Evolutionary conservation across 345 rosid species (phyloP), one percentile per base, ranked within the genome.

Genomic region (Barbarea vulgaris): DNA sequence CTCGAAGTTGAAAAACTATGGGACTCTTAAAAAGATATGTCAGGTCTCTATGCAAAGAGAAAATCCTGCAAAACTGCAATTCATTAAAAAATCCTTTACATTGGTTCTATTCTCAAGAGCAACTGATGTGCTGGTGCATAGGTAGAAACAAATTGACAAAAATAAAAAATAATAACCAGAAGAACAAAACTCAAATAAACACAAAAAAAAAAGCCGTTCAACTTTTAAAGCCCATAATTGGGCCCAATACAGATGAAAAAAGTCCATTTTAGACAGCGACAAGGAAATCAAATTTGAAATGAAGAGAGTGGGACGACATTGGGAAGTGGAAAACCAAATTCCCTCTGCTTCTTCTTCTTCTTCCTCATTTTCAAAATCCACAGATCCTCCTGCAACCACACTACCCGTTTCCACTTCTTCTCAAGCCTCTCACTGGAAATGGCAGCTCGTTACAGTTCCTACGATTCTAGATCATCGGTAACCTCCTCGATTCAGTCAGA

Each of bases 371-470:
- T 62, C 70, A 69, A 75, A 76, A 53, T 31, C 3, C 51, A 61
- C 62, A 57, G 54, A 75, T 52, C 64, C 42, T 65, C 25, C 44
- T 24, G 50, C 59, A 21, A 9, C 66, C 1, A 5, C 63, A 27
- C 13, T 5, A 22, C 15, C 27, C 15, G 5, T 19, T 39, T 17
- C 42, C 55, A 14, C 33, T 46, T 57, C 36, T 48, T 22, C 13
- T 19, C 10, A 9, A 72, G 19, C 55, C 10, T 65, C 6, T 33
- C 7, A 15, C 1, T 37, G 3, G 0, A 34, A 72, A 87, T 87
- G 91, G 92, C 97, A 1, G 72, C 88, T 70, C 93, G 98, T 48
- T 93, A 90, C 88, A 85, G 74, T 18, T 85, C 93, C 21, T 90
- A 79, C 81, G 87, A 93, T 68, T 85, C 97, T 2, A 83, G 91